phyloP scores from a whole-genome alignment of 2,329 filamentous ascomycete species.

The Colletotrichum orbiculare region DNA sequence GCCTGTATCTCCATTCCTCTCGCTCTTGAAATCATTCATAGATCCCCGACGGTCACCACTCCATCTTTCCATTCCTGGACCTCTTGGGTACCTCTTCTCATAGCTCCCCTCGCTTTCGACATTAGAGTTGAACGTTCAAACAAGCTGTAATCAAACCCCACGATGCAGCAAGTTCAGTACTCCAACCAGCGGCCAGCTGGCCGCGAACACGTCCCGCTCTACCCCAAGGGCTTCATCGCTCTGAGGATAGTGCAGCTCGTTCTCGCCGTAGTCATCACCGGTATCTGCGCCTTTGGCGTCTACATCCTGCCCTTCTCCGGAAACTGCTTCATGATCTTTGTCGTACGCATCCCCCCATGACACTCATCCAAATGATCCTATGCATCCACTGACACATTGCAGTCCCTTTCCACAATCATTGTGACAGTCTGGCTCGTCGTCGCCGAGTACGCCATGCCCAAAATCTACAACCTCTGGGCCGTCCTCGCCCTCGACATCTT shows the following conservation, averaged over 20 bases:
- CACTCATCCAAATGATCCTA: not conserved
- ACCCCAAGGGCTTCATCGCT: conserved; percentile 55
- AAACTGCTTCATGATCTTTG: conserved; percentile 49
- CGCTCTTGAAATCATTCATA: not conserved
- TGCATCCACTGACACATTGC: conserved; percentile 24
- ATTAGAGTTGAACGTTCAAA: not conserved
- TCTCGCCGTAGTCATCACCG: conserved; percentile 57
- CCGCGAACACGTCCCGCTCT: conserved; percentile 58
- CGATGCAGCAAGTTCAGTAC: conserved; percentile 39
- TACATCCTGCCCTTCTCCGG: conserved; percentile 48
- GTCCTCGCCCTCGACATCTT: conserved; percentile 62
- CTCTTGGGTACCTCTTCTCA: not conserved
- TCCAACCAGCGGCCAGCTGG: conserved; percentile 48
- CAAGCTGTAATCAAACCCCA: not conserved
- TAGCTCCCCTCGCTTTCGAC: no score
- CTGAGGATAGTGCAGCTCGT: conserved; percentile 59
- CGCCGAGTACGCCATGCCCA: conserved; percentile 52
- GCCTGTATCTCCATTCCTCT: not conserved
- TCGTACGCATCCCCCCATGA: conserved; percentile 48
- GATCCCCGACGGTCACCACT: not conserved
- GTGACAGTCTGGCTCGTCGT: conserved; percentile 59
- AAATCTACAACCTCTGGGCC: conserved; percentile 63
- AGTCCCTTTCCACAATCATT: conserved; percentile 58
- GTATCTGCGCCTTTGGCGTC: conserved; percentile 58
- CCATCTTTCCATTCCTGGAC: not conserved